These are phyloP conservation scores for Picea glauca DNA, from an alignment of 75 land plant genomes.

Conservation along the genomic window DNA sequence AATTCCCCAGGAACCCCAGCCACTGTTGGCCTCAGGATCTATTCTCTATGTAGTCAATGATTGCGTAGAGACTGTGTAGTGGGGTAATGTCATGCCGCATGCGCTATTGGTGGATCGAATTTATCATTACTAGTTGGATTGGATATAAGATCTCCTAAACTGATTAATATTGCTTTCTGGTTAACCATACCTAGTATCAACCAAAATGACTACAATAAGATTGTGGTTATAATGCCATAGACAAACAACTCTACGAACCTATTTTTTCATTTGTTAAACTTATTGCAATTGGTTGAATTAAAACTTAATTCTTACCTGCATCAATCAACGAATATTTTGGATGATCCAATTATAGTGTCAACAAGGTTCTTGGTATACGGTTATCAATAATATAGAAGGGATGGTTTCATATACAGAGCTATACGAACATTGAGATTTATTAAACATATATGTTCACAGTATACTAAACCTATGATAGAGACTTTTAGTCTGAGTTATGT, in stretches of 20 bases:
- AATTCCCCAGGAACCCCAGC: too few species aligned
- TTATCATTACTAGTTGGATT: not conserved
- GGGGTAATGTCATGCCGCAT: not conserved
- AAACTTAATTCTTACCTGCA: not conserved
- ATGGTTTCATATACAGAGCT: not conserved
- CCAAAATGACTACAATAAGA: not conserved
- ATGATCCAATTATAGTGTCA: not conserved
- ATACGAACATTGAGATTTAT: not conserved
- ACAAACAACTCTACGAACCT: not conserved
- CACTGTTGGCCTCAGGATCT: too few species aligned
- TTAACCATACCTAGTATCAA: not conserved
- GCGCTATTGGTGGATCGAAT: not conserved
- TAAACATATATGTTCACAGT: not conserved
- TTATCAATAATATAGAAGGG: not conserved
- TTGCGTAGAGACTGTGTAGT: not conserved
- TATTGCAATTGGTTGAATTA: not conserved
- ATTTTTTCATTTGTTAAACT: not conserved
- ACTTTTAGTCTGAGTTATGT: not conserved
- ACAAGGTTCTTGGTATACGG: not conserved
- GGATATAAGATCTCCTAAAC: not conserved
- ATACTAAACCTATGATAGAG: not conserved
- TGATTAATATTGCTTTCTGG: not conserved
- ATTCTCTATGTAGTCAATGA: not conserved
- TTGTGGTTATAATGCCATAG: not conserved
- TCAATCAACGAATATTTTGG: not conserved